Base-by-base conservation (phyloP, 768 basidiomycete species). In the Hericium erinaceus region DNA sequence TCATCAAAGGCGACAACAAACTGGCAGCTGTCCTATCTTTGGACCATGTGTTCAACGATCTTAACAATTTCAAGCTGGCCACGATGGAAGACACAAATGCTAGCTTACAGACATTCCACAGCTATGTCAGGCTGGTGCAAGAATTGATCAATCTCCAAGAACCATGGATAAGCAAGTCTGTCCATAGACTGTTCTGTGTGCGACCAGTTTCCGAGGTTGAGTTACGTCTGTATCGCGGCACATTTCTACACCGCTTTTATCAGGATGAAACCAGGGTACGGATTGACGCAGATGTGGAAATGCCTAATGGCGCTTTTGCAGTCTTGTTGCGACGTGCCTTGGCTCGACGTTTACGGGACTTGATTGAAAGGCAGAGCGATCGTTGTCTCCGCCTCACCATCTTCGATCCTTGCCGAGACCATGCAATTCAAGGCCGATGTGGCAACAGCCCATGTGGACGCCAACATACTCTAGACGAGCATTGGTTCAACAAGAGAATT, bases 21-120 rank as follows among this genome's bases (percentile, higher is more conserved):
- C 20, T 52, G 8, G 61, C 61, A 1, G 60, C 60, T 10, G 54
- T 62, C 5, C 53, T 62, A n/a, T 62, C 60, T 26, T 12, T 58
- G 7, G 61, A 62, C 15, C 60, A 58, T 26, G 10, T 2, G 8
- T 62, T 62, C 40, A 28, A 16, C 26, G 18, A 15, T 20, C 37
- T n/a, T 10, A 37, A 55, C 12, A 26, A 10, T 2, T 2, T 18
- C 11, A 12, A 48, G 12, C 8, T 20, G 11, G 33, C 39, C 22
- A 48, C 59, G 6, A 51, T 38, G 22, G 16, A 10, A 1, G 38
- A 62, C 18, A 41, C 52, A 20, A 49, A 54, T 15, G 3, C 15
- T 18, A 52, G 8, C 24, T 20, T 57, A 26, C 46, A 5, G 20
- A 38, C 51, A 18, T 40, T 61, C 15, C 49, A 51, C 16, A 26